A percentile compares a stretch with the other conserved stretches of the same genome.
Conservation (phyloP, 1,284 basidiomycete species). For the Tylopilus orsonianus region DNA sequence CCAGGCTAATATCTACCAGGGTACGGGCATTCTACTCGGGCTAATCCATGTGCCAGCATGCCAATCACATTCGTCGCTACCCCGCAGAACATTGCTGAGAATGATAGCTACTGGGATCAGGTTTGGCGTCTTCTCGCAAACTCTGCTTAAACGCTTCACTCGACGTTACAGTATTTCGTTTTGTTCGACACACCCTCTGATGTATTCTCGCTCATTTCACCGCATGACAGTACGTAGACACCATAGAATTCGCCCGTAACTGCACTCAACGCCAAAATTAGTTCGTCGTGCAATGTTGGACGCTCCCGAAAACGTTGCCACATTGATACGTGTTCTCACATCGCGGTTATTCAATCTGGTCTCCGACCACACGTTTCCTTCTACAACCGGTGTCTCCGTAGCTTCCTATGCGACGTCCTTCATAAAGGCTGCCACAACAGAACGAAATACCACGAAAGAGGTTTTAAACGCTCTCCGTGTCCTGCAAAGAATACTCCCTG, state of each 20-base stretch:
- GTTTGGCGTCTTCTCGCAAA: conserved; percentile 39
- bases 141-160: conserved; percentile 11
- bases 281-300: conserved; percentile 80
- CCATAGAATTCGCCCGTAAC: conserved; percentile 39
- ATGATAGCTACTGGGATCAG: conserved; percentile 84
- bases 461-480: conserved; percentile 87
- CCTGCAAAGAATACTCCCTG: conserved; percentile 82
- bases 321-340: conserved; percentile 75
- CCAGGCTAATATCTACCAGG: conserved; percentile 67
- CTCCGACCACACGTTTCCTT: conserved; percentile 81
- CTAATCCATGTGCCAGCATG: not conserved
- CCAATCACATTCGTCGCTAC: conserved; percentile 12
- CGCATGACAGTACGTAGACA: conserved; percentile 71
- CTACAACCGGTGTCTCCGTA: conserved; percentile 49
- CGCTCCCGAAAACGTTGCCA: conserved; percentile 82
- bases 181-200: conserved; percentile 87
- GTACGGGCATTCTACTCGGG: conserved; percentile 38
- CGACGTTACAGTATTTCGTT: conserved; percentile 62
- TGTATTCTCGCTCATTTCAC: conserved; percentile 83
- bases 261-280: conserved; percentile 31
- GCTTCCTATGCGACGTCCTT: conserved; percentile 68
- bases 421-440: conserved; percentile 54
- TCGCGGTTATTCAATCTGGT: conserved; percentile 78
- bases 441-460: conserved; percentile 75
- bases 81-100: conserved; percentile 66